phyloP scores from a whole-genome alignment of 805 yeast species.

The Candida saitoana region DNA sequence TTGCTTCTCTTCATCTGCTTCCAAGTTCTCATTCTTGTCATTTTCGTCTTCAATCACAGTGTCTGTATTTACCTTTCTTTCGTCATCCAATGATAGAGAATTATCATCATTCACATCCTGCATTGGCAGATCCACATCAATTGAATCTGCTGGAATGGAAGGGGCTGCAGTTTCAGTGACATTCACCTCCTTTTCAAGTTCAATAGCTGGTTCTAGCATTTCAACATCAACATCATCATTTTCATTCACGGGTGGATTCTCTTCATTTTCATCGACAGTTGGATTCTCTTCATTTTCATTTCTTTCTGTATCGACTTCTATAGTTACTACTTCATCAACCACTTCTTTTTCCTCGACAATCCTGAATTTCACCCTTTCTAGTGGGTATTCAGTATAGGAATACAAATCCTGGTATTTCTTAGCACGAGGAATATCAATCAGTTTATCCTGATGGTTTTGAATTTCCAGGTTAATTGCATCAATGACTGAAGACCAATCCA shows the following conservation, averaged over 20 bases:
- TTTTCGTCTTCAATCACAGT: neutral
- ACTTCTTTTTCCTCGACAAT: slow-evolving; percentile 12
- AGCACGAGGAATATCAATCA: slow-evolving; percentile 33
- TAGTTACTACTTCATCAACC: neutral
- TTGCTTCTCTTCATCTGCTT: neutral
- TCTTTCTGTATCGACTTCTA: neutral
- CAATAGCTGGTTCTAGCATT: neutral
- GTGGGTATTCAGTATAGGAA: slow-evolving; percentile 42
- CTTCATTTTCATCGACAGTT: neutral
- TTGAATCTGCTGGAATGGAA: neutral
- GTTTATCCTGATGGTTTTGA: slow-evolving; percentile 25
- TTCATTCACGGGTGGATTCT: no score
- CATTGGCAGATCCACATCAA: neutral
- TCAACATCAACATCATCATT: neutral
- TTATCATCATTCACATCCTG: neutral
- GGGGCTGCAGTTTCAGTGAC: neutral
- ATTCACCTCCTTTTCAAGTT: neutral
- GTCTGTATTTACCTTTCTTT: no score
- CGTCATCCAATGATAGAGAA: neutral
- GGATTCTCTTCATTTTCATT: neutral
- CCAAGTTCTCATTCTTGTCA: neutral
- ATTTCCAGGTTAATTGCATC: slow-evolving; percentile 32
- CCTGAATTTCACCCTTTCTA: slow-evolving; percentile 41
- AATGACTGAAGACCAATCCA: slow-evolving; percentile 25
- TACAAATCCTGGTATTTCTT: slow-evolving; percentile 52